Evolutionary conservation across 2,329 filamentous ascomycete genomes (phyloP).

Genomic region (Penicillium sp.): DNA sequence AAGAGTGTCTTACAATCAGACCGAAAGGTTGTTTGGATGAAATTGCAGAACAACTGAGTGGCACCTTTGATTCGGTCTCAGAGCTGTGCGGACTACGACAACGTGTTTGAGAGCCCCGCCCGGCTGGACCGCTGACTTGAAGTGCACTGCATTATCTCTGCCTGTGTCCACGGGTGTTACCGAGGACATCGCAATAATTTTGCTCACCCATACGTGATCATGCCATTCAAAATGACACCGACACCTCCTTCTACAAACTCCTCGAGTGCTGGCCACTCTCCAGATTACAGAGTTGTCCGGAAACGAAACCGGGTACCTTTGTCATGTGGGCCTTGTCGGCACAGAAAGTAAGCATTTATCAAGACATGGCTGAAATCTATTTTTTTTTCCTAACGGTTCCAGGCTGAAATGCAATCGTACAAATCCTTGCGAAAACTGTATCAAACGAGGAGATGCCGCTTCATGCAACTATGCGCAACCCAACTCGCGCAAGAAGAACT

Average conservation of each 20-base stretch:
- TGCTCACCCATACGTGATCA: neutral
- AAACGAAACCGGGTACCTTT: conserved; percentile 90
- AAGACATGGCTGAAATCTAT: neutral
- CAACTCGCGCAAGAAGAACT: conserved; percentile 68
- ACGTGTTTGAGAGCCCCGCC: neutral
- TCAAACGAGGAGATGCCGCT: conserved; percentile 76
- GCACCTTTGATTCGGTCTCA: neutral
- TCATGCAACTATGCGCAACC: conserved; percentile 80
- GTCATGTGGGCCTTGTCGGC: conserved; percentile 86
- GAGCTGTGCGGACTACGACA: neutral
- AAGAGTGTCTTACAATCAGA: neutral
- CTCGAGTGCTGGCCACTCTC: conserved; percentile 74
- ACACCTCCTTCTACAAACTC: conserved; percentile 61
- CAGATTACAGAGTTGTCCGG: conserved; percentile 83
- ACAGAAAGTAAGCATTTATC: conserved; percentile 70
- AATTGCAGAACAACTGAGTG: neutral
- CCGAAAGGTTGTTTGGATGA: neutral
- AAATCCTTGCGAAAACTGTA: conserved; percentile 90
- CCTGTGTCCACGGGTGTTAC: too few relatives aligned
- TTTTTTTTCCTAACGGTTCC: conserved; percentile 14
- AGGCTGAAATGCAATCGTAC: conserved; percentile 89
- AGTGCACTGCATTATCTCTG: neutral
- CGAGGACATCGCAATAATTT: too few relatives aligned
- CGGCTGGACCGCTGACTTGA: neutral
- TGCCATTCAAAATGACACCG: conserved; percentile 36